Evolutionary conservation across 768 basidiomycete species (phyloP).

Genomic region (Termitomyces sp.): DNA sequence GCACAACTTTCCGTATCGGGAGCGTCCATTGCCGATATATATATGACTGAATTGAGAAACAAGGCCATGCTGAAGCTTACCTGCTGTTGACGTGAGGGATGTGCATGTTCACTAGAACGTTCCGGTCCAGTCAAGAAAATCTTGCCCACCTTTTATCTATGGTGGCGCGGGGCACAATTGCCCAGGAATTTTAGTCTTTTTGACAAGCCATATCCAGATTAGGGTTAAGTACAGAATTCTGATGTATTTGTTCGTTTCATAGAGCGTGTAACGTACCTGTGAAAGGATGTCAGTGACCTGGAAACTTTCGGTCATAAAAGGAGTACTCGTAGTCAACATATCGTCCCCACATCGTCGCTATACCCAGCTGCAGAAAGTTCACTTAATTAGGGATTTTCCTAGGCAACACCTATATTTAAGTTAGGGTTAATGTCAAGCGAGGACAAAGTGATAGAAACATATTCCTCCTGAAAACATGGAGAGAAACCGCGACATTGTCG

Average conservation of each 20-base stretch:
- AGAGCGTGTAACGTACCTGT: no score
- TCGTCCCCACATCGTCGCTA: constrained; percentile 17
- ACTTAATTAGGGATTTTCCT: constrained; percentile 20
- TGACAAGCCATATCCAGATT: not conserved
- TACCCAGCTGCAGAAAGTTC: constrained; percentile 4
- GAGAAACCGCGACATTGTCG: constrained; percentile 22
- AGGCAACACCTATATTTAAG: constrained; percentile 29
- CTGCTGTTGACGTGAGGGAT: not conserved
- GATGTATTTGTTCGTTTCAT: constrained; percentile 1
- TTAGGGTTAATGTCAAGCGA: constrained; percentile 12
- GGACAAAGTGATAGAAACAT: constrained; percentile 2
- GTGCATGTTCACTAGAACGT: not conserved
- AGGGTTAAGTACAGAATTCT: constrained; percentile 22
- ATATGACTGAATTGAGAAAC: not conserved
- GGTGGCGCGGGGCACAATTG: not conserved
- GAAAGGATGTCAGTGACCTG: no score
- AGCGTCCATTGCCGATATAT: not conserved
- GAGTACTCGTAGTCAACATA: constrained; percentile 2
- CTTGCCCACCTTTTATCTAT: not conserved
- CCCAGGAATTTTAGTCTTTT: not conserved
- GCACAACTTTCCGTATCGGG: not conserved
- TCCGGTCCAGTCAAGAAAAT: not conserved
- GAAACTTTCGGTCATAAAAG: no score
- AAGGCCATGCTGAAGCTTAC: constrained; percentile 1
- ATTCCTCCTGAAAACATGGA: constrained; percentile 30